These are phyloP conservation scores for Aspergillus neoniger DNA, from an alignment of 2,329 filamentous ascomycete species.

Conservation along the genomic window DNA sequence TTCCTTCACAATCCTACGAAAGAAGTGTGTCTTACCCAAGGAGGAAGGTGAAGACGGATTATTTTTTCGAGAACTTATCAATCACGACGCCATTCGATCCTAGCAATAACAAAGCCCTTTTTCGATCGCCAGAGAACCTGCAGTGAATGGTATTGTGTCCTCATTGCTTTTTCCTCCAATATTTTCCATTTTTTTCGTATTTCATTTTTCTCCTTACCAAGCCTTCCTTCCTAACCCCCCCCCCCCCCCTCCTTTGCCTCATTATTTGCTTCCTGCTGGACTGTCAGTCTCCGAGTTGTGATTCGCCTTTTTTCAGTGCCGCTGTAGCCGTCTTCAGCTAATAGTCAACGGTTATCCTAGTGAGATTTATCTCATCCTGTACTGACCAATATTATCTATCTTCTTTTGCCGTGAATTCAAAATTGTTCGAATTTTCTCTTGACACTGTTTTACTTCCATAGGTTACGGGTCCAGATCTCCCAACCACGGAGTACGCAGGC, in stretches of 20 bases:
- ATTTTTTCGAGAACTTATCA: not conserved
- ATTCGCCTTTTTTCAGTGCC: slow-evolving; percentile 7
- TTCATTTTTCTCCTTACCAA: not conserved
- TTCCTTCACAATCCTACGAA: slow-evolving; percentile 1
- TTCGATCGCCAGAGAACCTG: not conserved
- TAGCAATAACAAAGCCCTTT: not conserved
- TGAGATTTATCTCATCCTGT: not conserved
- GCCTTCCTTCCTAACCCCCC: not conserved
- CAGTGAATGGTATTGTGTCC: not conserved
- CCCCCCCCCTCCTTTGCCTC: too few relatives aligned
- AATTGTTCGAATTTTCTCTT: not conserved
- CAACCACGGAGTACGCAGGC: not conserved
- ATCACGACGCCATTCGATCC: slow-evolving; percentile 1
- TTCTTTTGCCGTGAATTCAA: not conserved
- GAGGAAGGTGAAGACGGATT: not conserved
- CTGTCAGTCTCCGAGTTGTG: too few relatives aligned
- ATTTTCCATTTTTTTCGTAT: slow-evolving; percentile 2
- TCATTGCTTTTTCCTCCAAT: not conserved
- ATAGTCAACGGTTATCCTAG: not conserved
- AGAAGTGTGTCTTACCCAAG: not conserved
- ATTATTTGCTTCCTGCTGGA: too few relatives aligned
- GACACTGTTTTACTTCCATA: not conserved
- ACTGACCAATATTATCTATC: not conserved
- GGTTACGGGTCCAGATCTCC: not conserved
- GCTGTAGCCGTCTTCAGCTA: slow-evolving; percentile 14